These are phyloP conservation scores for Conoideocrella luteorostrata DNA, from an alignment of 2,329 filamentous ascomycete species.

Conservation along the genomic window DNA sequence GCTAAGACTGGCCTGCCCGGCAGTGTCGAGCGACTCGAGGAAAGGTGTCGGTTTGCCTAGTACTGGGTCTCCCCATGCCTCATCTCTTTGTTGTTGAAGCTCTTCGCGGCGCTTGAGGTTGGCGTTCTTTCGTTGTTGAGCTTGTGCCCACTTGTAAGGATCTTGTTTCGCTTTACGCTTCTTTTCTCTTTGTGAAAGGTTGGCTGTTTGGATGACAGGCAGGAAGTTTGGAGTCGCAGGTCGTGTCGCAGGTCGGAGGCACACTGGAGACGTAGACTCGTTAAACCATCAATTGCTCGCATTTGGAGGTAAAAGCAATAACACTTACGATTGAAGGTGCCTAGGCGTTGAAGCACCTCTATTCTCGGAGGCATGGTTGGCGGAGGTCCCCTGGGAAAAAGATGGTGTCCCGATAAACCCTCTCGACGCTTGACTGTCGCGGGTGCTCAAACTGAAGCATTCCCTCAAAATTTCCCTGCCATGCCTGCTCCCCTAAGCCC, in stretches of 20 bases:
- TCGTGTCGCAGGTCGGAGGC: conserved; percentile 48
- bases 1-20: conserved; percentile 39
- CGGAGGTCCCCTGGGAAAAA: neutral
- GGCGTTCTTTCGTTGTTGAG: conserved; percentile 74
- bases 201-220: conserved; percentile 58
- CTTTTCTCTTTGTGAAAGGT: conserved; percentile 55
- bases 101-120: conserved; percentile 70
- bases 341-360: conserved; percentile 52
- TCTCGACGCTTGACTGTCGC: too few relatives aligned
- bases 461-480: conserved; percentile 30
- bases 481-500: neutral
- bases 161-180: conserved; percentile 65
- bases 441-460: too few relatives aligned
- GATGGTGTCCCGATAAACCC: too few relatives aligned
- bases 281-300: neutral
- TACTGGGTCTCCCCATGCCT: conserved; percentile 68
- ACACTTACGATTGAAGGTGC: conserved; percentile 53
- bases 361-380: conserved; percentile 63
- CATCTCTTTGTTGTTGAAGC: conserved; percentile 58
- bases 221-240: conserved; percentile 44
- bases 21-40: conserved; percentile 70
- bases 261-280: conserved; percentile 39
- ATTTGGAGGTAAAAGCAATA: neutral
- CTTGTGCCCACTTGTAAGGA: conserved; percentile 75
- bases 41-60: conserved; percentile 76